phyloP scores from a whole-genome alignment of 352 stramenopile genomes.

The Phytopythium mirpurense region DNA sequence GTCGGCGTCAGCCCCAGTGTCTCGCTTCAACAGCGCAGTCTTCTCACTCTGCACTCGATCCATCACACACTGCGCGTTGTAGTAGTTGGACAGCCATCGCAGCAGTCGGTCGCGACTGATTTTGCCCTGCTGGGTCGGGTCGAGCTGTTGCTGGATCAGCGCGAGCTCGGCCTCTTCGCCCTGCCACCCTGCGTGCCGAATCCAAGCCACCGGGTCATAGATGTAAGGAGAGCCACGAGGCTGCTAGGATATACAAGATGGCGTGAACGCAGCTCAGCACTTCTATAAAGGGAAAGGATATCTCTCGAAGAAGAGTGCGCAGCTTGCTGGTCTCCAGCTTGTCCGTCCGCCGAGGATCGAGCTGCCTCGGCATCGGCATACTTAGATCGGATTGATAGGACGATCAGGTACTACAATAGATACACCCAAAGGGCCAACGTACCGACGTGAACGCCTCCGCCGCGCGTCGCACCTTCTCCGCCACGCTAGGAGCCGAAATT shows the following conservation, averaged over 20 bases:
- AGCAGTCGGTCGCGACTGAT: conserved; percentile 38
- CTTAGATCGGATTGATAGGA: too few species aligned
- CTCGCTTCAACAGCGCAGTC: background rate
- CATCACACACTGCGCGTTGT: conserved; percentile 24
- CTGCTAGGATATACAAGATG: background rate
- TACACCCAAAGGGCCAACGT: background rate
- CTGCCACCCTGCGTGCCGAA: conserved; percentile 41
- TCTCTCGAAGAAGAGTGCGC: conserved; percentile 36
- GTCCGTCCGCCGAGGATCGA: conserved; percentile 32
- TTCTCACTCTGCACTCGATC: conserved; percentile 6
- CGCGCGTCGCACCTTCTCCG: conserved; percentile 48
- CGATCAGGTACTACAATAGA: too few species aligned
- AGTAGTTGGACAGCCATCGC: conserved; percentile 35
- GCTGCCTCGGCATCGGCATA: conserved; percentile 13
- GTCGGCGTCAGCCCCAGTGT: background rate
- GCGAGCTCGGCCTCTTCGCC: conserved; percentile 29
- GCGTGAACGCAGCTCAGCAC: too few species aligned
- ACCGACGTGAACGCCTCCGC: conserved; percentile 49
- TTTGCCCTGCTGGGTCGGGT: conserved; percentile 30
- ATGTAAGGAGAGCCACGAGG: conserved; percentile 16
- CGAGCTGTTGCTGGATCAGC: conserved; percentile 51
- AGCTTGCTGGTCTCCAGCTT: conserved; percentile 44
- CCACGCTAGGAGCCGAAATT: conserved; percentile 17
- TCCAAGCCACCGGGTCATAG: conserved; percentile 6
- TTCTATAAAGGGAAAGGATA: conserved; percentile 30